These are phyloP conservation scores for Coelastrella sp. DNA, from an alignment of 139 green algal genomes.

Conservation along the genomic window DNA sequence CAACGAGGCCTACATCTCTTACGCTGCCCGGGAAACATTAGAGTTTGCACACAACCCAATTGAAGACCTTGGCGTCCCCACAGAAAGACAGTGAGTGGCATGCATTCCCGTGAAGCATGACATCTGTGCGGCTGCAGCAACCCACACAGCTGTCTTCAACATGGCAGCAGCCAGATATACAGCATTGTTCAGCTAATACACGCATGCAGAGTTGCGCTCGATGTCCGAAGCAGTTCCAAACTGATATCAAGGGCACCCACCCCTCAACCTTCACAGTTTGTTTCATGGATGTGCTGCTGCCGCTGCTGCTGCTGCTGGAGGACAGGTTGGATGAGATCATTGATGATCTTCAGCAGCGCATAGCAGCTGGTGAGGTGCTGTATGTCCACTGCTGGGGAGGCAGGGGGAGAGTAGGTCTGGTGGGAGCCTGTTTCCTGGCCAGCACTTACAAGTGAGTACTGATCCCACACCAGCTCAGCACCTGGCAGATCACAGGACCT, in stretches of 20 bases:
- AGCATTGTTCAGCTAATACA: too few species aligned
- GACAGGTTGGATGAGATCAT: slow-evolving; percentile 45
- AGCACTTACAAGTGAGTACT: slow-evolving; percentile 44
- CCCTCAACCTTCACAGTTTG: neutral
- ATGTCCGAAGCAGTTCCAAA: too few species aligned
- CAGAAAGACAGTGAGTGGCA: slow-evolving; percentile 30
- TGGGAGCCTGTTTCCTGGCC: slow-evolving; percentile 82
- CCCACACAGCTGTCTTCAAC: neutral
- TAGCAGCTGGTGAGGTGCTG: slow-evolving; percentile 70
- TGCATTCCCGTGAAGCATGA: neutral
- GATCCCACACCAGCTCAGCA: neutral
- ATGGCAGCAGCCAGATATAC: too few species aligned
- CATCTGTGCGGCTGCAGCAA: neutral
- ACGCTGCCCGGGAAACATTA: slow-evolving; percentile 46
- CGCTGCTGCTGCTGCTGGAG: slow-evolving; percentile 16
- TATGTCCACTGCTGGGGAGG: slow-evolving; percentile 94
- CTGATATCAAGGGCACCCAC: too few species aligned
- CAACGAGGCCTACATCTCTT: slow-evolving; percentile 24
- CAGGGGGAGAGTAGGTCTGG: slow-evolving; percentile 79
- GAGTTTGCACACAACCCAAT: slow-evolving; percentile 79
- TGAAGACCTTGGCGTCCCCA: slow-evolving; percentile 74
- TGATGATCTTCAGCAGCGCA: slow-evolving; percentile 55
- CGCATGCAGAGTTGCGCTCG: too few species aligned
- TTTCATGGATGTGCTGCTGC: neutral
- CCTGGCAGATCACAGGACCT: too few species aligned